These are phyloP conservation scores for Prillingera fragicola DNA, from an alignment of 1,284 basidiomycete genomes.

Conservation along the genomic window DNA sequence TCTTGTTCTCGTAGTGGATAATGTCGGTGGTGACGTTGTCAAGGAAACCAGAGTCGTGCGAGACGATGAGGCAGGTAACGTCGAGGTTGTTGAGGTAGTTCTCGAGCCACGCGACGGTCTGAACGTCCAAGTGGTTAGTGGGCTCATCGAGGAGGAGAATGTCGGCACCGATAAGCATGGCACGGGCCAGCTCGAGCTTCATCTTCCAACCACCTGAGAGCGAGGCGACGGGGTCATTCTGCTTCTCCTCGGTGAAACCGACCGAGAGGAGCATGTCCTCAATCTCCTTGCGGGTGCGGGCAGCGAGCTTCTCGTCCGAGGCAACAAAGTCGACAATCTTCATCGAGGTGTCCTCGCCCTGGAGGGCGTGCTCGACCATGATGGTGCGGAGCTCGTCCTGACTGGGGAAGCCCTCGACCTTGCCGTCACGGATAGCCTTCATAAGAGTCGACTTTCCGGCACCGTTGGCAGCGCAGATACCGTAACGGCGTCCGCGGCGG, in stretches of 20 bases:
- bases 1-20: constrained; percentile 93
- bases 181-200: constrained; percentile 79
- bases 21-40: constrained; percentile 97
- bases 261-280: constrained; percentile 73
- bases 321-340: constrained; percentile 85
- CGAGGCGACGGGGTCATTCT: constrained; percentile 78
- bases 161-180: constrained; percentile 96
- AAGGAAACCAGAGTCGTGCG: constrained; percentile 96
- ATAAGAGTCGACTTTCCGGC: constrained; percentile 95
- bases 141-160: constrained; percentile 64
- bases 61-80: constrained; percentile 89
- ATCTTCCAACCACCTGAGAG: constrained; percentile 99
- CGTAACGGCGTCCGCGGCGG: constrained; percentile 85
- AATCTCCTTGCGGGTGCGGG: constrained; percentile 63
- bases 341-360: constrained; percentile 79
- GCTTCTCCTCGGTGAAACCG: constrained; percentile 84
- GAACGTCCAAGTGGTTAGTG: constrained; percentile 66
- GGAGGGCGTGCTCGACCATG: constrained; percentile 94
- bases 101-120: constrained; percentile 90
- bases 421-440: constrained; percentile 89
- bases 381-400: constrained; percentile 77
- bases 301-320: constrained; percentile 54
- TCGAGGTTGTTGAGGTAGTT: constrained; percentile 77
- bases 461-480: constrained; percentile 92
- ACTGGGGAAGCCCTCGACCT: constrained; percentile 94